Percentiles rank a stretch among this genome's conserved stretches.
phyloP scores from a whole-genome alignment of 768 basidiomycete species.

The Panus rudis region DNA sequence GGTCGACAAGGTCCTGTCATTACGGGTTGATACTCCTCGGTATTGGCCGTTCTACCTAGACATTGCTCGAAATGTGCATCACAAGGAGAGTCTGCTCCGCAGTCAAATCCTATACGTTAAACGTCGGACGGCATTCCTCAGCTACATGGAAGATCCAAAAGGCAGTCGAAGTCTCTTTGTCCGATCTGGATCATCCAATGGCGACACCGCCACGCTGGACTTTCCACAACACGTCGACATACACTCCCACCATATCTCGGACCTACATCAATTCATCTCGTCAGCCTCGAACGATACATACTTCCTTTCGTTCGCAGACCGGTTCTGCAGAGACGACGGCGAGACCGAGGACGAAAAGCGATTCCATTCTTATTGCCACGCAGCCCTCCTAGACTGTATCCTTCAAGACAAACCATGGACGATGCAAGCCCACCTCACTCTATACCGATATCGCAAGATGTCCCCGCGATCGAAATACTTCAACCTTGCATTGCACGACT shows the following conservation, averaged over 20 bases:
- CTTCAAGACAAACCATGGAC: constrained; percentile 85
- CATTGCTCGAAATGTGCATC: constrained; percentile 55
- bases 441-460: constrained; percentile 63
- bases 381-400: constrained; percentile 77
- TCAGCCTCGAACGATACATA: constrained; percentile 79
- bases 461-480: constrained; percentile 51
- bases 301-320: constrained; percentile 77
- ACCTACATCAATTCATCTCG: constrained; percentile 79
- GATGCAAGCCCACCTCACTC: constrained; percentile 63
- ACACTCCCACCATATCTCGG: constrained; percentile 58
- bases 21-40: constrained; percentile 87
- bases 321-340: constrained; percentile 58
- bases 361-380: constrained; percentile 69
- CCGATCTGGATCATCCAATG: constrained; percentile 76
- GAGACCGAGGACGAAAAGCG: constrained; percentile 52
- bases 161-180: constrained; percentile 90
- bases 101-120: constrained; percentile 89
- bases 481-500: constrained; percentile 63
- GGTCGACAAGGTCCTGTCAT: constrained; percentile 70
- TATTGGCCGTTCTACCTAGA: constrained; percentile 94
- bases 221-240: constrained; percentile 70
- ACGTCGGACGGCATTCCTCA: constrained; percentile 84
- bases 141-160: constrained; percentile 89
- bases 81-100: constrained; percentile 61
- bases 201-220: constrained; percentile 80